Conservation (phyloP, 306 rosid genomes). For the Chamaecrista fasciculata region DNA sequence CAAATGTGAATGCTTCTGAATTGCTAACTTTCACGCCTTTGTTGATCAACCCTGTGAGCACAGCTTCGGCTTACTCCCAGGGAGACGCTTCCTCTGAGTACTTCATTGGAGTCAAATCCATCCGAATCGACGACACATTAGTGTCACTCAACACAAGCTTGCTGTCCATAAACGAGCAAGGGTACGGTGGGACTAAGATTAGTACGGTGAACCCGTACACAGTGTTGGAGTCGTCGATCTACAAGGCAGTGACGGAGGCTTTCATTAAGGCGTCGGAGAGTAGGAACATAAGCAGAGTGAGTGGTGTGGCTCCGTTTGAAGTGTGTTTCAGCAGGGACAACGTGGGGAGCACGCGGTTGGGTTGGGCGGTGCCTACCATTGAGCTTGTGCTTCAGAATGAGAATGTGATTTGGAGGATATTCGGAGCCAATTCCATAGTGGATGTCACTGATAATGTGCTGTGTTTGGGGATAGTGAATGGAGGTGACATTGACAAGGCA, state of each 20-base stretch:
- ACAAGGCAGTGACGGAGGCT: slow-evolving; percentile 44
- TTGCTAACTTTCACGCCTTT: slow-evolving; percentile 46
- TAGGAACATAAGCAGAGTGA: slow-evolving; percentile 41
- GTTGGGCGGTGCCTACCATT: slow-evolving; percentile 39
- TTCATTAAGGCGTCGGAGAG: slow-evolving; percentile 37
- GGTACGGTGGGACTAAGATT: slow-evolving; percentile 71
- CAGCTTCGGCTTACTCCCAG: slow-evolving; percentile 42
- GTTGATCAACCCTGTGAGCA: slow-evolving; percentile 51
- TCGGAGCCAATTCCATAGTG: slow-evolving; percentile 46
- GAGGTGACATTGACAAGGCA: slow-evolving; percentile 26
- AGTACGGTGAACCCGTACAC: slow-evolving; percentile 71
- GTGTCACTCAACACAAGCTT: slow-evolving; percentile 43
- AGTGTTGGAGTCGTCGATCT: slow-evolving; percentile 50
- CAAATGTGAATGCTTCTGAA: slow-evolving; percentile 31
- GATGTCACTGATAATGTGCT: slow-evolving; percentile 7
- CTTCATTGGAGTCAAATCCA: slow-evolving; percentile 52
- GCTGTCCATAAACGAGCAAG: slow-evolving; percentile 39
- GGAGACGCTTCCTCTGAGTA: slow-evolving; percentile 55
- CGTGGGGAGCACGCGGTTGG: slow-evolving; percentile 26
- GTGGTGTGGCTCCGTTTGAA: slow-evolving; percentile 41
- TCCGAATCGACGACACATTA: slow-evolving; percentile 29
- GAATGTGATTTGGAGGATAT: slow-evolving; percentile 30
- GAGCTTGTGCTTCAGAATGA: slow-evolving; percentile 36
- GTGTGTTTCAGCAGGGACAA: slow-evolving; percentile 43
- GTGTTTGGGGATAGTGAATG: slow-evolving; percentile 48